Conservation (phyloP, 2,329 filamentous ascomycete genomes). For the Neofusicoccum laricinum region DNA sequence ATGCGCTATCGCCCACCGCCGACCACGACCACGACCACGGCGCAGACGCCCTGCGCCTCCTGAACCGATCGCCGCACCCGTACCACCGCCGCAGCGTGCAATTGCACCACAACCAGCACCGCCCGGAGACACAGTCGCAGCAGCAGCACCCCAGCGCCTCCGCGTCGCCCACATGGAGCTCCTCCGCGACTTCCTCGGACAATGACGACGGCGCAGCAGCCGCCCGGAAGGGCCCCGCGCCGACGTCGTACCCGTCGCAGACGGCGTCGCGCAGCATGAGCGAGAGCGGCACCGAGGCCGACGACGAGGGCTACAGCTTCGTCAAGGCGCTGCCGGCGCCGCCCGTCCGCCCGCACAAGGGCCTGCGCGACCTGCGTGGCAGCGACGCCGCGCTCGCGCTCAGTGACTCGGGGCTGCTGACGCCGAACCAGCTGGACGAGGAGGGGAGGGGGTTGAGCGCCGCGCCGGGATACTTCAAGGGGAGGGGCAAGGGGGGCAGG, state of each 20-base stretch:
- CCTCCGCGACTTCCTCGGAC: not conserved
- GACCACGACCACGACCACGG: not conserved
- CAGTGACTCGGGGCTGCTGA: slow-evolving; percentile 36
- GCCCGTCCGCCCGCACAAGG: slow-evolving; percentile 70
- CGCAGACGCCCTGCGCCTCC: slow-evolving; percentile 27
- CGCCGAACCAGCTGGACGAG: slow-evolving; percentile 47
- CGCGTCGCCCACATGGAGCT: not conserved
- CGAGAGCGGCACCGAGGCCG: slow-evolving; percentile 91
- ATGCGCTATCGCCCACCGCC: not conserved
- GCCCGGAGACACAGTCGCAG: not conserved
- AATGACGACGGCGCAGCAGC: not conserved
- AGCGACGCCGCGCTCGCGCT: slow-evolving; percentile 24
- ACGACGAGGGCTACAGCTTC: slow-evolving; percentile 77
- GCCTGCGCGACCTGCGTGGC: slow-evolving; percentile 58
- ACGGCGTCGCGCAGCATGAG: slow-evolving; percentile 44
- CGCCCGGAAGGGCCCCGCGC: not conserved
- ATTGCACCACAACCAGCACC: not conserved
- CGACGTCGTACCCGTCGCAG: slow-evolving; percentile 3
- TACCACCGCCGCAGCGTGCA: slow-evolving; percentile 29
- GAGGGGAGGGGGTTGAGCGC: slow-evolving; percentile 38
- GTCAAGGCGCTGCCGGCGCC: slow-evolving; percentile 82
- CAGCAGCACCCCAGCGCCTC: not conserved
- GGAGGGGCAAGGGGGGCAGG: slow-evolving; percentile 19
- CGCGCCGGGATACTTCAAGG: slow-evolving; percentile 33
- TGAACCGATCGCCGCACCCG: slow-evolving; percentile 38